A percentile compares a stretch with the other conserved stretches of the same genome.
Evolutionary conservation across 768 basidiomycete genomes (phyloP).

Genomic region (Mycena filopes): DNA sequence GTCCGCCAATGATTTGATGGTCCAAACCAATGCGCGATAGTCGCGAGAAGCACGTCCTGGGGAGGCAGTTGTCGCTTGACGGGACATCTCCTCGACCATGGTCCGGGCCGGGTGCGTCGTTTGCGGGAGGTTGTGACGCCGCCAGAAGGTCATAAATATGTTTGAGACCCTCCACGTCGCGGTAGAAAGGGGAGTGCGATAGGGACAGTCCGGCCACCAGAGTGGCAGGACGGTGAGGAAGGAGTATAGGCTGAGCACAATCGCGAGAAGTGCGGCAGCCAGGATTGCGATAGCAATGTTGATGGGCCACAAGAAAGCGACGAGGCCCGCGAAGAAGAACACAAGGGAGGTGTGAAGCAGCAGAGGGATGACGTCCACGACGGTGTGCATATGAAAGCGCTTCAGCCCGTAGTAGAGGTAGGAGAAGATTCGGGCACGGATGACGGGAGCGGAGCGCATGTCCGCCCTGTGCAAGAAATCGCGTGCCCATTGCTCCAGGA

Average conservation of each 20-base stretch:
- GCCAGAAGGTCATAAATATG: background rate
- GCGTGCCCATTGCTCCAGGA: background rate
- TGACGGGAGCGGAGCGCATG: background rate
- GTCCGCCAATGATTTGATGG: no score
- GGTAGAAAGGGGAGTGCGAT: background rate
- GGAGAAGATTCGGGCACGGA: no score
- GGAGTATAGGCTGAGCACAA: background rate
- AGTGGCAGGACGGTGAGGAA: background rate
- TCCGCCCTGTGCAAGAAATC: background rate
- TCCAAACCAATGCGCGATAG: no score
- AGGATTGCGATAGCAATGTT: background rate
- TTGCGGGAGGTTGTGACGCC: background rate
- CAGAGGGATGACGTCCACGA: slow-evolving; percentile 7
- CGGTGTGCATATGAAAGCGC: no score
- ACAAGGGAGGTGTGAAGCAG: slow-evolving; percentile 4
- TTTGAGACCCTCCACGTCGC: background rate
- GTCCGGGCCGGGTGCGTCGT: background rate
- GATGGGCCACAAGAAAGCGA: background rate
- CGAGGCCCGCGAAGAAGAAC: background rate
- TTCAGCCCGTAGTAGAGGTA: no score
- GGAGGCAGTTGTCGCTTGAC: no score
- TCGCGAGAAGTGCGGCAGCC: background rate
- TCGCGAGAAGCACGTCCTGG: no score
- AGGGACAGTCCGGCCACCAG: no score
- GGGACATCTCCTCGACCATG: no score